phyloP scores from a whole-genome alignment of 805 yeast species.

The Lachancea sp. region DNA sequence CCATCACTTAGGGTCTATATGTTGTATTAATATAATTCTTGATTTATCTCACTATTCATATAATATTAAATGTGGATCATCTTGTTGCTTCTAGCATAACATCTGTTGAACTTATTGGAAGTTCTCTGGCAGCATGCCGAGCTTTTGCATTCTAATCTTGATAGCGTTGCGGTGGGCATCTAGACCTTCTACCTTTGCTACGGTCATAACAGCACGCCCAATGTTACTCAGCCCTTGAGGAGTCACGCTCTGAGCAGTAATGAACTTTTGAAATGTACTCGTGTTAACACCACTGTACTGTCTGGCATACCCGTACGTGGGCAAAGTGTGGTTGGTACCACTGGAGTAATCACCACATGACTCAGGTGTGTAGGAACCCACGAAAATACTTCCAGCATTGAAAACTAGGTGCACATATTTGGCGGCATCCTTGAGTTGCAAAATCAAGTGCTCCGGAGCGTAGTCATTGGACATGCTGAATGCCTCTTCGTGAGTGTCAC shows the following conservation, averaged over 20 bases:
- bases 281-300: constrained; percentile 98
- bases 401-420: constrained; percentile 65
- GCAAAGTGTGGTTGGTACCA: constrained; percentile 97
- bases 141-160: constrained; percentile 82
- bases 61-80: not conserved
- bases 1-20: no score
- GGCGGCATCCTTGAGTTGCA: constrained; percentile 79
- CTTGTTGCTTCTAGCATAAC: not conserved
- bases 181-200: constrained; percentile 93
- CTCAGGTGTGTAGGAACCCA: constrained; percentile 94
- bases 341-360: constrained; percentile 97
- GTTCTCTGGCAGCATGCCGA: constrained; percentile 45
- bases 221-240: constrained; percentile 78
- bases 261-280: constrained; percentile 88
- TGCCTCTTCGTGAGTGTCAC: constrained; percentile 69
- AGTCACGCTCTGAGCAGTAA: constrained; percentile 88
- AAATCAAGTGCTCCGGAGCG: constrained; percentile 96
- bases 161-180: constrained; percentile 98
- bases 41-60: not conserved
- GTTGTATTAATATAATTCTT: not conserved
- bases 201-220: constrained; percentile 93
- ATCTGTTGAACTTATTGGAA: constrained; percentile 23
- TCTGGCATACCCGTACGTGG: constrained; percentile 97
- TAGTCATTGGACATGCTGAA: constrained; percentile 80
- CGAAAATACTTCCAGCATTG: constrained; percentile 95